phyloP scores from a whole-genome alignment of 2,329 filamentous ascomycete species.

The Gyromitra esculenta region DNA sequence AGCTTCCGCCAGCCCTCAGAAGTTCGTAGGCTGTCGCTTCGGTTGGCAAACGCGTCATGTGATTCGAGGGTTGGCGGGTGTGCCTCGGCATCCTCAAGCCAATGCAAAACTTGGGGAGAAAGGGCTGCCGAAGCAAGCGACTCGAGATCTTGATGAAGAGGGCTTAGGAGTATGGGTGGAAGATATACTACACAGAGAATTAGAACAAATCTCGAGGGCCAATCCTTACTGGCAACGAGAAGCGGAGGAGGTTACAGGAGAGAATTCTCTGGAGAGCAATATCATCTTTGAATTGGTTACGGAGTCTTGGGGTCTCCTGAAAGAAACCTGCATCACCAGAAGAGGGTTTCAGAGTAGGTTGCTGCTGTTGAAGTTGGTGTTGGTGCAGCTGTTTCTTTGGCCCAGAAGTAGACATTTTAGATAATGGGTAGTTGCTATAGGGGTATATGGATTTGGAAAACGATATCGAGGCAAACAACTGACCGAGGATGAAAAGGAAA shows the following conservation, averaged over 20 bases:
- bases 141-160: constrained; percentile 63
- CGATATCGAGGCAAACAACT: constrained; percentile 35
- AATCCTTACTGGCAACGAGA: neutral
- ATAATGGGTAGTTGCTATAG: constrained; percentile 13
- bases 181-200: constrained; percentile 64
- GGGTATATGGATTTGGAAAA: constrained; percentile 11
- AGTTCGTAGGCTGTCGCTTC: constrained; percentile 69
- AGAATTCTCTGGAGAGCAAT: constrained; percentile 66
- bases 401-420: constrained; percentile 37
- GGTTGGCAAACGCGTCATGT: constrained; percentile 70
- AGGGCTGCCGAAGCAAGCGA: constrained; percentile 67
- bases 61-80: constrained; percentile 71
- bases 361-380: constrained; percentile 38
- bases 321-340: constrained; percentile 66
- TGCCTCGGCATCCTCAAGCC: constrained; percentile 71
- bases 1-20: constrained; percentile 73
- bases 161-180: constrained; percentile 61
- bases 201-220: constrained; percentile 2
- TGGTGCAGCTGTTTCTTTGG: constrained; percentile 35
- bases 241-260: constrained; percentile 61
- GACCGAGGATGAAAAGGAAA: constrained; percentile 32
- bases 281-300: constrained; percentile 70
- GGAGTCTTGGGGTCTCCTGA: constrained; percentile 65
- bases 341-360: constrained; percentile 57
- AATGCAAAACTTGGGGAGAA: constrained; percentile 67